Base-by-base conservation (phyloP, 2,329 filamentous ascomycete species). In the Fusarium circinatum region DNA sequence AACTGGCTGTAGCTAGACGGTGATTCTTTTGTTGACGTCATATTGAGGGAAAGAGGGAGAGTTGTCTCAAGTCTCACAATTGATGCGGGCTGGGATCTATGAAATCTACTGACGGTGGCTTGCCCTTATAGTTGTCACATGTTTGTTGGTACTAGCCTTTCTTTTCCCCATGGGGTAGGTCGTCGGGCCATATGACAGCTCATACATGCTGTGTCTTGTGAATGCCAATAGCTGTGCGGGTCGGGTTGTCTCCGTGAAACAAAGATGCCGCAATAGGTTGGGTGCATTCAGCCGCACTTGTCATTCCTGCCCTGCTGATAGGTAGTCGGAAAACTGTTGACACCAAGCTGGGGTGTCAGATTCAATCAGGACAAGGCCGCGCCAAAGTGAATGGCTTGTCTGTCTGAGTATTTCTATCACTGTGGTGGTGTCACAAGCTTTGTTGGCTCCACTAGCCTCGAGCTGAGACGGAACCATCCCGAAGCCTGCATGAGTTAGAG, bases 351-450 rank as follows among this genome's bases (percentile, higher is more conserved):
- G 4, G 13, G 6, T 48, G 26, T 2, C 45, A 22, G 6, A 30
- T 22, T 48, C 11, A 22, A 48, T n/a, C 1, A 0, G 5, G 8
- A 4, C n/a, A 18, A 0, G 0, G 1, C 4, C 5, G 0, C 9
- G 20, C 26, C 6, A 8, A 7, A 12, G 3, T 22, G 6, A 18
- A 20, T 24, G 0, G 6, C 6, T 3, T 1, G 3, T 15, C 8
- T 20, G 10, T 6, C 8, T 3, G 5, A 6, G 4, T 52, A 15
- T 24, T 52, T 52, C 6, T 34, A 11, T 34, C n/a, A 20, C 3
- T 4, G 1, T 0, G 4, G 0, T 11, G 13, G 17, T 24, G 30
- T 20, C 17, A 24, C 30, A 11, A 20, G n/a, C 17, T 8, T 20
- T 14, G 3, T 11, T 34, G 12, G 1, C n/a, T 34, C n/a, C 30